Evolutionary conservation across 805 yeast species (phyloP), one percentile per base, ranked within the genome.

Genomic region (Spathaspora arborariae): DNA sequence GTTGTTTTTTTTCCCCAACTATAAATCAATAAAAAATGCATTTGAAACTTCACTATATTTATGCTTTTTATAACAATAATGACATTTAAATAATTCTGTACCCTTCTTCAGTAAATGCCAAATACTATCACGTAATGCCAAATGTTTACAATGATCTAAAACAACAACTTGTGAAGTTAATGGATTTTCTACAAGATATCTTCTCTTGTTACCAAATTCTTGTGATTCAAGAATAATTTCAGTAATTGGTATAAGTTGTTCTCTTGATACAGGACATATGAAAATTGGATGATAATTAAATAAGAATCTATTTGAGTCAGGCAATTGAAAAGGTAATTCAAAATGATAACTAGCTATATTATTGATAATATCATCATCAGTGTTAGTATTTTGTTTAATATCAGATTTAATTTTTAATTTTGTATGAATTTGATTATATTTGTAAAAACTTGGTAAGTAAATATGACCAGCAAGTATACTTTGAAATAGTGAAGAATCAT

Each of bases 231-330:
- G 50, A 9, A 44, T 42, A 6, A 38, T 42, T 15, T 48, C 46
- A 1, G 65, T 62, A 11, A 67, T 56, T 13, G 76, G 76, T 33
- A 68, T 54, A 20, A 69, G 51, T 48, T 72, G 76, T 46, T 72
- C 76, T 49, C 70, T 68, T 4, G 75, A 65, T 10, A 72, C 70
- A 3, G 76, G 76, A 51, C 76, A 72, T n/a, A 71, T 68, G 54
- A 72, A 72, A 10, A 72, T 70, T 4, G 76, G 75, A 54, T 72
- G 76, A 54, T 65, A 65, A 27, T 63, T 61, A 56, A 72, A 72
- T 21, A 71, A 55, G 45, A 70, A 68, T 45, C 71, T 53, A 52
- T 63, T 66, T 11, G 68, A 56, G 47, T 70, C 74, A 0, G 74
- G 72, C 18, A 72, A 53, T 51, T 67, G 74, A 53, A 72, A 72